Evolutionary conservation across 768 basidiomycete genomes (phyloP).

Genomic region (Termitomyces sp.): DNA sequence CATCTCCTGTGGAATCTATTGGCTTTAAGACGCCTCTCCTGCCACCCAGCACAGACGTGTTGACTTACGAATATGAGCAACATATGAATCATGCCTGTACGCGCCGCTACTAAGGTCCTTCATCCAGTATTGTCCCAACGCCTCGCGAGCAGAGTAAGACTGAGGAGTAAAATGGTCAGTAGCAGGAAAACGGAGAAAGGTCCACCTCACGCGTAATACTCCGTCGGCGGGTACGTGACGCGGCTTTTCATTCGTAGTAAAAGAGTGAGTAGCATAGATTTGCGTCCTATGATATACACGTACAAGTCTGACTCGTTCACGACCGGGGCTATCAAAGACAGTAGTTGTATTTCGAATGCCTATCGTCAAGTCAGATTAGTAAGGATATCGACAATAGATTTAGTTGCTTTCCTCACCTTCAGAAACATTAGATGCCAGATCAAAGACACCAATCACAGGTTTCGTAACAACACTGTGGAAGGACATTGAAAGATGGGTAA

Average conservation of each 20-base stretch:
- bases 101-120: slow-evolving; percentile 88
- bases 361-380: slow-evolving; percentile 21
- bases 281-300: background rate
- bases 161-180: slow-evolving; percentile 24
- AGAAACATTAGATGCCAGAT: slow-evolving; percentile 90
- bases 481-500: background rate
- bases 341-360: slow-evolving; percentile 98
- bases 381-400: background rate
- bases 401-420: slow-evolving; percentile 54
- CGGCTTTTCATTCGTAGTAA: slow-evolving; percentile 44
- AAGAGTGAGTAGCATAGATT: background rate
- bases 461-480: slow-evolving; percentile 80
- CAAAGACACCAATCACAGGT: slow-evolving; percentile 94
- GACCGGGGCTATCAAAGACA: slow-evolving; percentile 88
- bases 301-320: slow-evolving; percentile 83
- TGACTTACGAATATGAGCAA: slow-evolving; percentile 82
- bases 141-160: slow-evolving; percentile 89
- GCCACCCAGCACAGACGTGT: background rate
- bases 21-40: background rate
- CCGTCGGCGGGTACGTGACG: slow-evolving; percentile 85
- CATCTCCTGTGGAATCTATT: slow-evolving; percentile 71
- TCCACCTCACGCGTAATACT: slow-evolving; percentile 68
- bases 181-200: background rate
- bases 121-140: slow-evolving; percentile 95
- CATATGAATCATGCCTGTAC: slow-evolving; percentile 80